A percentile compares a stretch with the other conserved stretches of the same genome.
Conservation (phyloP, 768 basidiomycete species). For the Mycena galopus region DNA sequence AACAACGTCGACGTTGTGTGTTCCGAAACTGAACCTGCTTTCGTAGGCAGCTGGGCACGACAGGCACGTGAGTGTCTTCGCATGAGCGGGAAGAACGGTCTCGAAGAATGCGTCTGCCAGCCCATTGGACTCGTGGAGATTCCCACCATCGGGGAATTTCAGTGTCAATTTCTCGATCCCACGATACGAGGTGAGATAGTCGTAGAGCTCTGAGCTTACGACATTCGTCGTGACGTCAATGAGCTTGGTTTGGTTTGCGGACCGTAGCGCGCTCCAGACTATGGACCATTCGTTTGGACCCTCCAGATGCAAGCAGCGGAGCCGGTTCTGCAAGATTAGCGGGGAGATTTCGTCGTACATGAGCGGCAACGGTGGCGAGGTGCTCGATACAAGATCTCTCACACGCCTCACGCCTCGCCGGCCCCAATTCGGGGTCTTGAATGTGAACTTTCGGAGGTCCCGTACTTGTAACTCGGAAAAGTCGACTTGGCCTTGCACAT, state of each 20-base stretch:
- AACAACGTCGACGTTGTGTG: background rate
- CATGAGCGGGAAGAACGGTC: background rate
- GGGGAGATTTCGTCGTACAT: background rate
- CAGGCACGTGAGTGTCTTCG: background rate
- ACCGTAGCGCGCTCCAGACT: background rate
- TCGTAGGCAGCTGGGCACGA: background rate
- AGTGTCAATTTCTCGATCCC: background rate
- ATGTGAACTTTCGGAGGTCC: background rate
- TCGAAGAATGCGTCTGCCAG: slow-evolving; percentile 4
- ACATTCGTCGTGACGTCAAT: background rate
- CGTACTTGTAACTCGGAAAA: background rate
- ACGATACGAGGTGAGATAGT: background rate
- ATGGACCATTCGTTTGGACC: background rate
- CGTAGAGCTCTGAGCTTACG: background rate
- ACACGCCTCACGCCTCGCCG: too few species aligned
- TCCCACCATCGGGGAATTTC: background rate
- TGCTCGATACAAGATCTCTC: too few species aligned
- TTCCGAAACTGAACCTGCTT: background rate
- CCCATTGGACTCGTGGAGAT: background rate
- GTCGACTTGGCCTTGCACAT: background rate
- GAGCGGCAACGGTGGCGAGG: background rate
- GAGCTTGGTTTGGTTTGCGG: background rate
- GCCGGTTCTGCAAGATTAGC: background rate
- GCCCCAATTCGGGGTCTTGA: background rate
- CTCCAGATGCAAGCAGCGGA: background rate